phyloP scores from a whole-genome alignment of 2,329 filamentous ascomycete genomes.

The Ophiostoma tasmaniense region DNA sequence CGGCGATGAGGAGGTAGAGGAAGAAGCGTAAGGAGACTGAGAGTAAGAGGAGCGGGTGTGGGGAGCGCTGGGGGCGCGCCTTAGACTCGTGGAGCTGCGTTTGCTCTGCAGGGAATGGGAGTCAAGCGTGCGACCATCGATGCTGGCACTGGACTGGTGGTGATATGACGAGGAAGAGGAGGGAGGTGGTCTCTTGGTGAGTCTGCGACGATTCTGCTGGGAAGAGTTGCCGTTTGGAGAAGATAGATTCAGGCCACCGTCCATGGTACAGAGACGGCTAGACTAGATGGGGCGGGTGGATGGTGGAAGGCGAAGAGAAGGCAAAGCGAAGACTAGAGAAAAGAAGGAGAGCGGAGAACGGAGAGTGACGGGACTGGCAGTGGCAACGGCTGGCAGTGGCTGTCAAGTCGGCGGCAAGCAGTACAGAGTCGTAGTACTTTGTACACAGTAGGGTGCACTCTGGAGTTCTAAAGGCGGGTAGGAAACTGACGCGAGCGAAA shows the following conservation, averaged over 20 bases:
- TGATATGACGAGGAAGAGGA: conserved; percentile 39
- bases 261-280: conserved; percentile 35
- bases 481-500: conserved; percentile 5
- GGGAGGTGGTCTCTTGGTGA: conserved; percentile 54
- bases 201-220: conserved; percentile 40
- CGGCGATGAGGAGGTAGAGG: conserved; percentile 37
- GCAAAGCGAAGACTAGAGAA: neutral
- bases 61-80: conserved; percentile 53
- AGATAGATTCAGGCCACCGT: conserved; percentile 33
- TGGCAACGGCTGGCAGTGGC: neutral
- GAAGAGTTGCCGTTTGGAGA: conserved; percentile 38
- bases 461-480: too few species aligned
- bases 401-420: neutral
- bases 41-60: conserved; percentile 37
- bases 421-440: neutral
- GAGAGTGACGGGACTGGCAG: conserved; percentile 2
- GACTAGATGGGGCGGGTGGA: conserved; percentile 10
- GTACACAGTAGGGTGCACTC: too few species aligned
- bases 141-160: conserved; percentile 41
- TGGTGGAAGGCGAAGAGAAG: conserved; percentile 1
- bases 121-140: conserved; percentile 46
- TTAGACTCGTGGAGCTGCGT: conserved; percentile 55
- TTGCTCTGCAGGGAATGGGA: conserved; percentile 51
- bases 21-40: conserved; percentile 41
- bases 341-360: conserved; percentile 14